These are phyloP conservation scores for Dalbergia oliveri DNA, from an alignment of 306 rosid species.

Conservation along the genomic window DNA sequence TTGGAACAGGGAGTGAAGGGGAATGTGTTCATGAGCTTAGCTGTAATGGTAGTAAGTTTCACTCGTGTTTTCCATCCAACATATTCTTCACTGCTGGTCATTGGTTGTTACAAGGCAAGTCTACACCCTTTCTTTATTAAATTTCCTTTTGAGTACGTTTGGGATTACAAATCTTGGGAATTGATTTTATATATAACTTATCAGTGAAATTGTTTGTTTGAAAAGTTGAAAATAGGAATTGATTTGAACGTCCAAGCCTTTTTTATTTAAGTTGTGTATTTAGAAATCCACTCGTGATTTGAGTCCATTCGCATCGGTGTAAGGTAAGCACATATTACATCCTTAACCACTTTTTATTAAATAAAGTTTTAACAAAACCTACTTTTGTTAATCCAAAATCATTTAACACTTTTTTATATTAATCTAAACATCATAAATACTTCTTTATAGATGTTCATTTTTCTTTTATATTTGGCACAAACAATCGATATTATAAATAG, in stretches of 20 bases:
- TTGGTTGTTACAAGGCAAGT: conserved; percentile 97
- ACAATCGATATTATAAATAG: too few relatives aligned
- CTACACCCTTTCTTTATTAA: not conserved
- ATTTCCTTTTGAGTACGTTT: not conserved
- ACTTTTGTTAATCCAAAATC: too few relatives aligned
- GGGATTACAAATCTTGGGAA: not conserved
- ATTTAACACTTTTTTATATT: too few relatives aligned
- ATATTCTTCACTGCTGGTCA: conserved; percentile 76
- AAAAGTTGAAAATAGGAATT: not conserved
- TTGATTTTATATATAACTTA: not conserved
- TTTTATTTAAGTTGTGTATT: not conserved
- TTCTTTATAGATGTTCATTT: too few relatives aligned
- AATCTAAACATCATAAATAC: too few relatives aligned
- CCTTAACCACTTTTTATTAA: too few relatives aligned
- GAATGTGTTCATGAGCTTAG: conserved; percentile 90
- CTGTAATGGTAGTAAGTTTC: conserved; percentile 86
- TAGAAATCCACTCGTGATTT: not conserved
- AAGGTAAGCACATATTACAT: too few relatives aligned
- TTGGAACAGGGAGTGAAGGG: conserved; percentile 85
- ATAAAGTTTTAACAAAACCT: too few relatives aligned
- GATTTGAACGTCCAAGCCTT: not conserved
- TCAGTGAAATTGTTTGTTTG: conserved; percentile 27
- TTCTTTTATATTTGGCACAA: too few relatives aligned
- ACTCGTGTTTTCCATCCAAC: conserved; percentile 96
- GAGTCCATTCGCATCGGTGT: too few relatives aligned